A percentile compares a stretch with the other conserved stretches of the same genome.
Conservation (phyloP, 768 basidiomycete genomes). For the Dendrothele bispora region DNA sequence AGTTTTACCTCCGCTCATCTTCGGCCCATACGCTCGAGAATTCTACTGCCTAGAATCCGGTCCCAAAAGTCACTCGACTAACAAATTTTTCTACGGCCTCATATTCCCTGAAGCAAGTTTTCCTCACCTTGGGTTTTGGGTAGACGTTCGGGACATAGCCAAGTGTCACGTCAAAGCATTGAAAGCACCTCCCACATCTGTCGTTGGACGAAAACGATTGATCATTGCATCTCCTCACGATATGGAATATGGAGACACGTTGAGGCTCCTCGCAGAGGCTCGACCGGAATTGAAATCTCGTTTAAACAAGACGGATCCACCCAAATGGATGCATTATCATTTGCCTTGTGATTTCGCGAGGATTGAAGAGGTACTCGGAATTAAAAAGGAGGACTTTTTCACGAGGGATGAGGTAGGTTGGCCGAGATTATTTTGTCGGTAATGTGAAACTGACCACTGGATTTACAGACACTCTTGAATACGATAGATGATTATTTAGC, state of each 20-base stretch:
- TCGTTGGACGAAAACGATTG: conserved; percentile 32
- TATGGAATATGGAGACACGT: conserved; percentile 16
- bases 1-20: conserved; percentile 34
- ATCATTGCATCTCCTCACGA: conserved; percentile 29
- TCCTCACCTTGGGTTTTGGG: conserved; percentile 19
- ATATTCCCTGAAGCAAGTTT: conserved; percentile 20
- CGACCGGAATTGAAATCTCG: conserved; percentile 30
- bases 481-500: conserved; percentile 22
- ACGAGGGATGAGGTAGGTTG: conserved; percentile 16
- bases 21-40: conserved; percentile 28
- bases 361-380: conserved; percentile 31
- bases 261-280: conserved; percentile 25
- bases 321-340: conserved; percentile 17
- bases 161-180: conserved; percentile 29
- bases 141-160: conserved; percentile 33
- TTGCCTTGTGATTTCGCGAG: conserved; percentile 28
- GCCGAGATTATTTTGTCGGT: not conserved
- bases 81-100: conserved; percentile 23
- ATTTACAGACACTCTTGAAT: conserved; percentile 28
- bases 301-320: conserved; percentile 19
- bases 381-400: conserved; percentile 30
- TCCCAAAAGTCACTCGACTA: conserved; percentile 18
- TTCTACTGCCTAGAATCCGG: conserved; percentile 14
- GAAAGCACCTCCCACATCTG: conserved; percentile 16
- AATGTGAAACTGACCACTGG: not conserved